Conservation (phyloP, 495 filamentous ascomycete genomes). For the Neurospora intermedia region DNA sequence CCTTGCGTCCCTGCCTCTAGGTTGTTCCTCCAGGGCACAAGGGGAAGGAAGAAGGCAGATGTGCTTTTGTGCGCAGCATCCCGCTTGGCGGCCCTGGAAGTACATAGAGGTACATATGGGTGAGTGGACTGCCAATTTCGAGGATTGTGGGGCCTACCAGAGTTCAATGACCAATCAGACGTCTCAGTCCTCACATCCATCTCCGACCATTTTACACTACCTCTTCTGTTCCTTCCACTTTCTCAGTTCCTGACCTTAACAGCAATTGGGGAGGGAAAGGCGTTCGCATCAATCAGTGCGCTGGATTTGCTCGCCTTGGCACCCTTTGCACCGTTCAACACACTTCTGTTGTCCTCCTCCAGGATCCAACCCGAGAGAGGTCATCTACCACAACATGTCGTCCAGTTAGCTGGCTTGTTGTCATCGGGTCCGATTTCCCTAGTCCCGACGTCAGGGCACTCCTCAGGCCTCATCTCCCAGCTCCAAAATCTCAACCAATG, state of each 20-base stretch:
- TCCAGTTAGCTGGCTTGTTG: background rate
- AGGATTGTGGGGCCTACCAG: background rate
- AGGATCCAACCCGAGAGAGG: background rate
- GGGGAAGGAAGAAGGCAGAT: background rate
- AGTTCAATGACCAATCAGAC: background rate
- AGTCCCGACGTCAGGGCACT: background rate
- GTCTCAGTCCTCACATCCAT: background rate
- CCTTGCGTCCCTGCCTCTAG: too few species aligned
- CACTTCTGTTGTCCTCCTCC: background rate
- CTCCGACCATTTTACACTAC: background rate
- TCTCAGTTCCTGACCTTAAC: background rate
- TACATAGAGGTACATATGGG: background rate
- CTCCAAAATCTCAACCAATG: background rate
- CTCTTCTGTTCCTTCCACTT: too few species aligned
- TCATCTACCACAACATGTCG: background rate
- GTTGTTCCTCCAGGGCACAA: background rate
- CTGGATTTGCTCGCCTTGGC: background rate
- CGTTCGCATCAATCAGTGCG: background rate
- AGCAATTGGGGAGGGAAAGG: background rate
- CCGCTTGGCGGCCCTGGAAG: background rate
- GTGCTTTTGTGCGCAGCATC: too few species aligned
- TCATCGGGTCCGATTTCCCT: background rate
- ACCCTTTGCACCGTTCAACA: background rate
- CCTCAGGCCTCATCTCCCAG: background rate
- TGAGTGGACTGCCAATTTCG: background rate